Evolutionary conservation across 208 protist genomes (phyloP).

Genomic region (Vickermania ingenoplastis): DNA sequence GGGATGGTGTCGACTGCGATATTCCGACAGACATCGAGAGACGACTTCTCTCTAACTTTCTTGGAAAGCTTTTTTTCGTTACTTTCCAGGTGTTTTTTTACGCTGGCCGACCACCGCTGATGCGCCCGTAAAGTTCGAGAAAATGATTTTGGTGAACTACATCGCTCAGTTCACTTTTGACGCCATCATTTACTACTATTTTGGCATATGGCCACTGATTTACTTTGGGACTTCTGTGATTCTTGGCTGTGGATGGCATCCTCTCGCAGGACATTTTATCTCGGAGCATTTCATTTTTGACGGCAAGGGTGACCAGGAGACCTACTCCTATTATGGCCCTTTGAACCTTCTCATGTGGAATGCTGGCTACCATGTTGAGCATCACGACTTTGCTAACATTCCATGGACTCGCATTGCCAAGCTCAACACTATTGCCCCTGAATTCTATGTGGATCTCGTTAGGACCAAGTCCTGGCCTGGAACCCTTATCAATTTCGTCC

Average conservation of each 20-base stretch:
- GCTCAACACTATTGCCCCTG: conserved; percentile 83
- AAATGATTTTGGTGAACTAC: conserved; percentile 17
- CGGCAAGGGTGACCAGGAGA: conserved; percentile 78
- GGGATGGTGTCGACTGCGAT: conserved; percentile 81
- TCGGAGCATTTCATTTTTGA: conserved; percentile 90
- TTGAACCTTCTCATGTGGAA: conserved; percentile 90
- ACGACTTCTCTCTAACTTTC: conserved; percentile 45
- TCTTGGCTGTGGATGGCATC: conserved; percentile 83
- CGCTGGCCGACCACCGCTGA: conserved; percentile 69
- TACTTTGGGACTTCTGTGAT: conserved; percentile 77
- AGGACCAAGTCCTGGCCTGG: conserved; percentile 69
- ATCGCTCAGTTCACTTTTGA: conserved; percentile 31
- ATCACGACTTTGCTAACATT: conserved; percentile 96
- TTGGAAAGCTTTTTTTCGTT: conserved; percentile 76
- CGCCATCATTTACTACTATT: conserved; percentile 24
- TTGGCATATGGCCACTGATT: conserved; percentile 47
- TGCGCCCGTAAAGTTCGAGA: conserved; percentile 15
- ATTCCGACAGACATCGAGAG: conserved; percentile 73
- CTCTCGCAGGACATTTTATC: conserved; percentile 87
- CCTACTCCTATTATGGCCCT: conserved; percentile 95
- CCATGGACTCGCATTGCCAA: conserved; percentile 79
- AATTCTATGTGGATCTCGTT: conserved; percentile 88
- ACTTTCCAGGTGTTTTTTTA: conserved; percentile 88
- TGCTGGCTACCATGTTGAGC: conserved; percentile 95
- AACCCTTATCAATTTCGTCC: conserved; percentile 76